Evolutionary conservation across 495 filamentous ascomycete species (phyloP), one percentile per base, ranked within the genome.

Genomic region (Neurospora sp.): DNA sequence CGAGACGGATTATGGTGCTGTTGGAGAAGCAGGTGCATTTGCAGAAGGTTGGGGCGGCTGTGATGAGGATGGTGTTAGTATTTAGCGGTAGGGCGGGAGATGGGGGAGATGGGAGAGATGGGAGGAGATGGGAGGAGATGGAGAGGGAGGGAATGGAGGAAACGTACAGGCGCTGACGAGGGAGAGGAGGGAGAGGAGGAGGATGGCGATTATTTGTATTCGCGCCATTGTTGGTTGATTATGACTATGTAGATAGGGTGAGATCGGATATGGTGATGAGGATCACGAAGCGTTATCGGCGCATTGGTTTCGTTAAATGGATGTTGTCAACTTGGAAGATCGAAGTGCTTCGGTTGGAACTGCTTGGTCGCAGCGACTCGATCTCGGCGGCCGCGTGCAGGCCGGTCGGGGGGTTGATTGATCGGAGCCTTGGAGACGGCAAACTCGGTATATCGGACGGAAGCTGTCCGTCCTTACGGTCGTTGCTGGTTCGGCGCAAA

Each of bases 1-100:
- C 85, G 66, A 95, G 89, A 16, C 88, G 83, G 79, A 99, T 97
- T 75, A 98, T 94, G 73, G 92, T 97, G 85, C 90, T 93, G 84
- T 98, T 97, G 72, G 89, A 88, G 85, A 92, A 92, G 84, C 96
- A 98, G 73, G 92, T 97, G 83, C 96, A 99, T 91, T 98, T 99
- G 90, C 96, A 99, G 85, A 97, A 98, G 41, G 93, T 93, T 31
- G 92, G 92, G 20, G 93, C 80, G 14, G 83, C 84, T 87, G 72
- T 9, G n/a, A 6, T 84, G 70, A n/a, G 27, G 44, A 71, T 41
- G 44, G 42, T 35, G 72, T 74, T 75, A 73, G 75, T 71, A 20
- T 16, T 20, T 31, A 42, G n/a, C n/a, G 37, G 37, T 31, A 31
- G 27, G 1, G 42, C 9, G 8, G 42, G 5, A 23, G 46, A 23